Percentiles rank a stretch among this genome's conserved stretches.
These are phyloP conservation scores for Salvia splendens DNA, from an alignment of 257 asterid species.

Conservation along the genomic window DNA sequence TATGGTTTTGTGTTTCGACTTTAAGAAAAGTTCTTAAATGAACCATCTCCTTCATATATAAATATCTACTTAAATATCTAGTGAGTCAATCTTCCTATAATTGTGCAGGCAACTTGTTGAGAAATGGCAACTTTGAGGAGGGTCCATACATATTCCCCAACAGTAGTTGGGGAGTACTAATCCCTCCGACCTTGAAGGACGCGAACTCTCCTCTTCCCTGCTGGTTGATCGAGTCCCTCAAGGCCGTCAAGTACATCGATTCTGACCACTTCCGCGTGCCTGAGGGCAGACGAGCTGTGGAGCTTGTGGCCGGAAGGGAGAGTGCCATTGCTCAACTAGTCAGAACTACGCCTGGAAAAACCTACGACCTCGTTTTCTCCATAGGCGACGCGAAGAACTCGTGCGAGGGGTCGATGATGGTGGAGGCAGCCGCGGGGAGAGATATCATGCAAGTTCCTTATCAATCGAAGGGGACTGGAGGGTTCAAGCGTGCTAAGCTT, in stretches of 20 bases:
- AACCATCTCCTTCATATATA: too few relatives aligned
- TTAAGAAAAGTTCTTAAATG: too few relatives aligned
- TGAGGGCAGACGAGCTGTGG: slow-evolving; percentile 67
- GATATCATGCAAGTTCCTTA: slow-evolving; percentile 50
- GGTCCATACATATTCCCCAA: slow-evolving; percentile 79
- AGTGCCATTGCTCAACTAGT: slow-evolving; percentile 65
- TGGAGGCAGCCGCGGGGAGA: slow-evolving; percentile 63
- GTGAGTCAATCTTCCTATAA: too few relatives aligned
- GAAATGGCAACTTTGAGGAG: slow-evolving; percentile 84
- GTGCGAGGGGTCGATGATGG: slow-evolving; percentile 76
- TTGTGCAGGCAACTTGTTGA: slow-evolving; percentile 52
- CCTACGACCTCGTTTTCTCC: slow-evolving; percentile 54
- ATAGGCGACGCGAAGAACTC: slow-evolving; percentile 75
- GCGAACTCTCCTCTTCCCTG: slow-evolving; percentile 82
- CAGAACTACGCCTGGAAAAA: slow-evolving; percentile 43
- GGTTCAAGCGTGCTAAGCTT: slow-evolving; percentile 50
- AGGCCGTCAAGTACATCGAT: slow-evolving; percentile 82
- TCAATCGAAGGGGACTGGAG: slow-evolving; percentile 61
- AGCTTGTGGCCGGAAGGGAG: slow-evolving; percentile 74
- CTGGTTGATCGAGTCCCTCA: slow-evolving; percentile 80
- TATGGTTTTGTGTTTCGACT: too few relatives aligned
- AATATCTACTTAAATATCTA: too few relatives aligned
- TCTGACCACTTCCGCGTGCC: slow-evolving; percentile 68
- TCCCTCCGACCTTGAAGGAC: slow-evolving; percentile 78
- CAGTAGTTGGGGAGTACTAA: slow-evolving; percentile 63